A percentile compares a stretch with the other conserved stretches of the same genome.
phyloP scores from a whole-genome alignment of 2,329 filamentous ascomycete genomes.

The Aspergillus fumigatus region DNA sequence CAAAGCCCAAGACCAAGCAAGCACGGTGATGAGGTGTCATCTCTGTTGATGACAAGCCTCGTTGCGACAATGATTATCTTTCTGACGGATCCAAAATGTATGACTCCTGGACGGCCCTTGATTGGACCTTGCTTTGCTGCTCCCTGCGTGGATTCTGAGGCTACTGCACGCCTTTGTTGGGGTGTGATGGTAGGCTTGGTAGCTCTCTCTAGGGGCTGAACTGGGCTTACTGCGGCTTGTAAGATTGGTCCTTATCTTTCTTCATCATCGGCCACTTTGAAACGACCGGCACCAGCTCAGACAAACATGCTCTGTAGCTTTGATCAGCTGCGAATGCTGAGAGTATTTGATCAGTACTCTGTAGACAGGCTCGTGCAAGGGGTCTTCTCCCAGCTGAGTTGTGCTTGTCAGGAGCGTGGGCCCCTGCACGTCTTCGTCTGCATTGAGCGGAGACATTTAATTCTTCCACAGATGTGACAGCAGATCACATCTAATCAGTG shows the following conservation, averaged over 20 bases:
- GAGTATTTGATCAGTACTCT: neutral
- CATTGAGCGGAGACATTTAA: slow-evolving; percentile 25
- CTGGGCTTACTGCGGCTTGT: neutral
- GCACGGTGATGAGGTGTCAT: neutral
- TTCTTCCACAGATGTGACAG: slow-evolving; percentile 29
- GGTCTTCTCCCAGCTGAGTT: slow-evolving; percentile 12
- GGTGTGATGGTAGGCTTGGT: neutral
- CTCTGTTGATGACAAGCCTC: neutral
- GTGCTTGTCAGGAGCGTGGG: slow-evolving; percentile 32
- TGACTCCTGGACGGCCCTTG: neutral
- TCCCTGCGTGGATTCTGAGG: neutral
- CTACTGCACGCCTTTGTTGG: neutral
- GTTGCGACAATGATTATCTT: neutral
- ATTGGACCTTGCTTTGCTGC: neutral
- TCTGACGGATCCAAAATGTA: neutral
- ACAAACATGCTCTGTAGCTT: neutral
- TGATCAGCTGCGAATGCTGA: neutral
- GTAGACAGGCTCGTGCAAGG: slow-evolving; percentile 11
- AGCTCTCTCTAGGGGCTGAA: neutral
- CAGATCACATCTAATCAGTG: slow-evolving; percentile 26
- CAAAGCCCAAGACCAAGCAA: neutral
- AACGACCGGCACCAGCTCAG: neutral
- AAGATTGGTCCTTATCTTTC: neutral
- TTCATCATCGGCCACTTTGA: neutral
- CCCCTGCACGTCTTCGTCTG: slow-evolving; percentile 28